These are phyloP conservation scores for Euphrasia confusa DNA, from an alignment of 257 asterid species.

Conservation along the genomic window DNA sequence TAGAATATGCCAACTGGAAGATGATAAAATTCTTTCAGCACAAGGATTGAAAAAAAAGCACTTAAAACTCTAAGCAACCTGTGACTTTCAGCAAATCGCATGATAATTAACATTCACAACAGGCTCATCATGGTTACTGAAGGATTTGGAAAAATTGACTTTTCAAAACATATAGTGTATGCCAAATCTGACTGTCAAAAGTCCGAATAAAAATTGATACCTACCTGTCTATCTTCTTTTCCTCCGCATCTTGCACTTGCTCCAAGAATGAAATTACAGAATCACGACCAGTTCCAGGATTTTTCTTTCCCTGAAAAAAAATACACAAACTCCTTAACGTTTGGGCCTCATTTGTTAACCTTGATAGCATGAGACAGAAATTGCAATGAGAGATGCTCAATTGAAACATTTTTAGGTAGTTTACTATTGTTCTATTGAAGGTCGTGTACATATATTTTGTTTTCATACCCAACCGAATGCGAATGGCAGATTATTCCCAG, in stretches of 20 bases:
- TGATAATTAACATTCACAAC: not conserved
- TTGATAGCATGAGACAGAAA: not conserved
- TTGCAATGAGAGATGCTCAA: too few relatives aligned
- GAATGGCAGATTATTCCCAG: slow-evolving; percentile 96
- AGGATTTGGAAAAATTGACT: too few relatives aligned
- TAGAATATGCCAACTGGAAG: slow-evolving; percentile 88
- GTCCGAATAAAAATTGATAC: slow-evolving; percentile 27
- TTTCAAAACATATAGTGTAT: too few relatives aligned
- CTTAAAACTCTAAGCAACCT: too few relatives aligned
- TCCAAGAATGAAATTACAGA: slow-evolving; percentile 72
- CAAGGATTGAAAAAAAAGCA: not conserved
- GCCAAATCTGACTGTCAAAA: not conserved
- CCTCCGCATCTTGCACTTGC: slow-evolving; percentile 66
- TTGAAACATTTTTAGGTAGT: not conserved
- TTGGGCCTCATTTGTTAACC: not conserved
- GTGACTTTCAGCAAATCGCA: too few relatives aligned
- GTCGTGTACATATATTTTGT: not conserved
- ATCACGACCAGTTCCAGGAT: slow-evolving; percentile 76
- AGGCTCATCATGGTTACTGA: not conserved
- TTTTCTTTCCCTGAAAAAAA: slow-evolving; percentile 78
- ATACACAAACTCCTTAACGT: not conserved
- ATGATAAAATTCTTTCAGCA: not conserved
- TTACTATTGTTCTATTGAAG: not conserved
- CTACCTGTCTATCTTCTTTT: slow-evolving; percentile 95
- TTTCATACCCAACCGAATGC: slow-evolving; percentile 92